Evolutionary conservation across 768 basidiomycete genomes (phyloP).

Genomic region (Suillus luteus): DNA sequence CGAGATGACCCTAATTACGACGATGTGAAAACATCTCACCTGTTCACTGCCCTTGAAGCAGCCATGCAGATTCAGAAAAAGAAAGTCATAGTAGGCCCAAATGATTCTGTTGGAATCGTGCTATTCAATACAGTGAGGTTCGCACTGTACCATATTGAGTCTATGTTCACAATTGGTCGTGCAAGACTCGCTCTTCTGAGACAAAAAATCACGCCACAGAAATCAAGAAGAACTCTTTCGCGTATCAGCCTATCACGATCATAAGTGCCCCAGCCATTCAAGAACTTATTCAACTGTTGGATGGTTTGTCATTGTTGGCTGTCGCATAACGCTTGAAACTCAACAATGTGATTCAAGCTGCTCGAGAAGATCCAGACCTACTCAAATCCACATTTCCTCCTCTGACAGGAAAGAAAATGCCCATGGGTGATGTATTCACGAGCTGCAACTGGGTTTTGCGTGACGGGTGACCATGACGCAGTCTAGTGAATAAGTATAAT

Average conservation of each 20-base stretch:
- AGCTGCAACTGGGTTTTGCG: conserved; percentile 89
- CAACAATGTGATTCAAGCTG: conserved; percentile 43
- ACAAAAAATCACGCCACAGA: conserved; percentile 48
- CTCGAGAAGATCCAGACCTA: conserved; percentile 61
- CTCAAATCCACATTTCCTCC: conserved; percentile 68
- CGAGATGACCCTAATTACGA: conserved; percentile 66
- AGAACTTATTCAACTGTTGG: conserved; percentile 73
- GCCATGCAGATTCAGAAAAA: conserved; percentile 87
- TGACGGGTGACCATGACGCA: conserved; percentile 59
- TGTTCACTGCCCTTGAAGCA: conserved; percentile 78
- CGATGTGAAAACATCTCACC: conserved; percentile 69
- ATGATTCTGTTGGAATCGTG: conserved; percentile 87
- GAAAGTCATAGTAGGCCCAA: conserved; percentile 87
- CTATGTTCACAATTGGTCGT: not conserved
- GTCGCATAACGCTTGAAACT: conserved; percentile 3
- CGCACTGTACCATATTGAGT: not conserved
- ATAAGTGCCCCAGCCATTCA: conserved; percentile 83
- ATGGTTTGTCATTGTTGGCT: conserved; percentile 50
- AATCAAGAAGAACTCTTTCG: conserved; percentile 67
- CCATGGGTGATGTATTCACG: conserved; percentile 89
- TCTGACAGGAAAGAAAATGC: conserved; percentile 54
- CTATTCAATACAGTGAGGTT: conserved; percentile 87
- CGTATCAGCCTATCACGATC: conserved; percentile 76
- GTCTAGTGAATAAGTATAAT: conserved; percentile 6
- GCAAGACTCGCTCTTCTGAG: conserved; percentile 30